Evolutionary conservation across 495 filamentous ascomycete species (phyloP).

Genomic region (Letharia lupina): DNA sequence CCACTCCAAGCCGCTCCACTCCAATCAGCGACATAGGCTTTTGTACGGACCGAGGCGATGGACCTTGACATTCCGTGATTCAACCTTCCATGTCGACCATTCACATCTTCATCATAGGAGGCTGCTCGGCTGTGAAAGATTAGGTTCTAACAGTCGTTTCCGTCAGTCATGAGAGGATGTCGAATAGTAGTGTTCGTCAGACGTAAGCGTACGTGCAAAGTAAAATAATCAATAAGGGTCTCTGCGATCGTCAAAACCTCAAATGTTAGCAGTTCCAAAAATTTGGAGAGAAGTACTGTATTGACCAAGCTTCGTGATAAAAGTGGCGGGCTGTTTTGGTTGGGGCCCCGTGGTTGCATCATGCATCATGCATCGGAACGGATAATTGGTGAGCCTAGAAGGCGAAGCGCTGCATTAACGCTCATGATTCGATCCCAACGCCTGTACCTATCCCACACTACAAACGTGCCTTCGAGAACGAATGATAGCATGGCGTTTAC

Average conservation of each 20-base stretch:
- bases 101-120: not conserved
- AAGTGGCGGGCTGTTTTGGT: not conserved
- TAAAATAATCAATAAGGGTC: not conserved
- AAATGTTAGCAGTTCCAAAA: not conserved
- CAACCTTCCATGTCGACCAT: not conserved
- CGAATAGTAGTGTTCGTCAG: not conserved
- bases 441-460: slow-evolving; percentile 15
- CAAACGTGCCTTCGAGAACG: slow-evolving; percentile 17
- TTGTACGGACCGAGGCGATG: slow-evolving; percentile 10
- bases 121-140: not conserved
- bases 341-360: not conserved
- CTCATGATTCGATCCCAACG: slow-evolving; percentile 19
- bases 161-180: not conserved
- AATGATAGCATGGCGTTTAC: slow-evolving; percentile 24
- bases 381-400: slow-evolving; percentile 17
- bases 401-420: slow-evolving; percentile 20
- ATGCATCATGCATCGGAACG: slow-evolving; percentile 18
- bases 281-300: not conserved
- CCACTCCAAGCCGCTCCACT: slow-evolving; percentile 8
- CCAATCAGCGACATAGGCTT: not conserved
- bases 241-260: not conserved
- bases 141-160: not conserved
- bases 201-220: not conserved
- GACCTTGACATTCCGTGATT: slow-evolving; percentile 8
- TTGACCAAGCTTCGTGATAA: not conserved